Base-by-base conservation (phyloP, 805 yeast genomes). In the Candida schatavii region DNA sequence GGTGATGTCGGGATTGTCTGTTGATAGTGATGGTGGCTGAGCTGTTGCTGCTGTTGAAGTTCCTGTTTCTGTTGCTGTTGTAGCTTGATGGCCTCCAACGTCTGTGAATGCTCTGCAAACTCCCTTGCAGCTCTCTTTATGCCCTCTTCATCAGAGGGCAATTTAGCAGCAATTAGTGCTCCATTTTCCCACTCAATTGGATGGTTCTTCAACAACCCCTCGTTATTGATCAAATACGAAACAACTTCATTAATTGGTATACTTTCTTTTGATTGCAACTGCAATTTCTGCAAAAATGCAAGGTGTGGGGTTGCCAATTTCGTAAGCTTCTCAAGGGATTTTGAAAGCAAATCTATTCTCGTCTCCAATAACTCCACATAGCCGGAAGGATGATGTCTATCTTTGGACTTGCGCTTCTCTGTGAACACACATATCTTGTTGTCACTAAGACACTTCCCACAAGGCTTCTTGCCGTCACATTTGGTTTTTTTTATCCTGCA, bases 301-400 rank as follows among this genome's bases (percentile, higher is more conserved):
- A 68, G 52, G 44, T 66, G 64, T 7, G 59, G 59, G 35, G 44
- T 55, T 6, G 67, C 51, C 42, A 66, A 38, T 19, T 49, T 49
- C 15, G 69, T 54, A 32, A 69, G 50, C 41, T 71, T 73, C 42
- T 78, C 73, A 35, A 81, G 55, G 1, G 80, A 63, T 48, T 70
- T 70, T 37, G 78, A 73, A 18, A 81, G 61, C 32, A 82, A 59
- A 36, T 73, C 77, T 29, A 79, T 56, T 36, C 86, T 56, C 21
- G 81, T 76, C 48, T 82, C 86, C 28, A 82, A 61, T 41, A 82
- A 59, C 49, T 81, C 87, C 9, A 81, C 83, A 47, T 82, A 81
- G 4, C 83, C 84, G 32, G 62, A 57, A 2, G 85, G 81, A 46
- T 78, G 80, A 21, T 65, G 62, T 54, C 79, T 80, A 36, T 81